Conservation (phyloP, 495 filamentous ascomycete species). For the Lasiosphaeria ovina region DNA sequence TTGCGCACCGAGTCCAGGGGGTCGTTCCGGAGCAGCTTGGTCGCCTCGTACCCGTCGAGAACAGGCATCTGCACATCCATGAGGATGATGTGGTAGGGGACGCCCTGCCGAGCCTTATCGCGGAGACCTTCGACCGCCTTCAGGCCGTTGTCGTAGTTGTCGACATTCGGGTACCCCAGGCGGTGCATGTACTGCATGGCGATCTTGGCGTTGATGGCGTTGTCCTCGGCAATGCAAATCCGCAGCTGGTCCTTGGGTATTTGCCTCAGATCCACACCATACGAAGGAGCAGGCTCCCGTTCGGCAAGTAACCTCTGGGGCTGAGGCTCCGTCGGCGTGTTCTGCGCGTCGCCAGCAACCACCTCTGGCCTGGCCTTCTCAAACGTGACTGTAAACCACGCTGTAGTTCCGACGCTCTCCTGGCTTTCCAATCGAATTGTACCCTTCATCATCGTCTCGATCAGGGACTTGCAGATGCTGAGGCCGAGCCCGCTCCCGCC, state of each 20-base stretch:
- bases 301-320: conserved; percentile 39
- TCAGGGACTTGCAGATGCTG: conserved; percentile 92
- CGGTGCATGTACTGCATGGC: conserved; percentile 84
- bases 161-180: conserved; percentile 72
- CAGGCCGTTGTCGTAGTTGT: conserved; percentile 81
- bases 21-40: conserved; percentile 73
- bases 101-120: conserved; percentile 62
- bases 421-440: conserved; percentile 77
- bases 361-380: conserved; percentile 64
- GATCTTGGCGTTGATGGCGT: conserved; percentile 88
- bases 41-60: conserved; percentile 91
- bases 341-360: conserved; percentile 48
- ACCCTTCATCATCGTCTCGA: conserved; percentile 86
- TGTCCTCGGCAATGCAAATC: conserved; percentile 89
- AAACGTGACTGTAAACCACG: conserved; percentile 80
- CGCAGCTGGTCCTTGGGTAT: conserved; percentile 75
- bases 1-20: conserved; percentile 68
- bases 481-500: conserved; percentile 88
- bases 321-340: conserved; percentile 53
- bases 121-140: conserved; percentile 84
- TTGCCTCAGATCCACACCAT: conserved; percentile 49
- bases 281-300: background rate
- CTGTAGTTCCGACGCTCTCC: conserved; percentile 75
- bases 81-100: conserved; percentile 75
- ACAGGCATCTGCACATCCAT: conserved; percentile 98